Evolutionary conservation across 2,329 filamentous ascomycete genomes (phyloP).

Genomic region (Nothomitra cinnamomea): DNA sequence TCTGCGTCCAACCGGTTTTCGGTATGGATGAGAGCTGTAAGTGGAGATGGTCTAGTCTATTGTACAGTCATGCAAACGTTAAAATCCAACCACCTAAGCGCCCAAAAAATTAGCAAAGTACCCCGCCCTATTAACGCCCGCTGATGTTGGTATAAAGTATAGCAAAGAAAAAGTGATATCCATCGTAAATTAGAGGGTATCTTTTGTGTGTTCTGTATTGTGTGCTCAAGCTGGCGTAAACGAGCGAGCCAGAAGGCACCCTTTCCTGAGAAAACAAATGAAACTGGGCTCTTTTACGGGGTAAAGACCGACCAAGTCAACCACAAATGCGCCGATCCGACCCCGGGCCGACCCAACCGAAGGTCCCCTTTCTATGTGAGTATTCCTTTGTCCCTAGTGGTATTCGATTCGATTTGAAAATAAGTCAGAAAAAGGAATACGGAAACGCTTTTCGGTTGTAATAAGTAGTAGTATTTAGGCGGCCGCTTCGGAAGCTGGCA

Average conservation of each 20-base stretch:
- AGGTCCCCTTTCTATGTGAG: no score
- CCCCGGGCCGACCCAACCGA: no score
- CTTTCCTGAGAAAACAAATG: neutral
- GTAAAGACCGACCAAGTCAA: no score
- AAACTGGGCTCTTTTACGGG: neutral
- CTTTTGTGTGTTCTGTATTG: neutral
- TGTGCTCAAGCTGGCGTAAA: neutral
- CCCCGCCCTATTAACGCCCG: neutral
- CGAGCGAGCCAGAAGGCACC: neutral
- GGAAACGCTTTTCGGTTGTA: no score
- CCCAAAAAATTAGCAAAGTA: neutral
- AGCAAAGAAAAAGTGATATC: no score
- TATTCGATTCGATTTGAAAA: no score
- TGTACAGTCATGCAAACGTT: neutral
- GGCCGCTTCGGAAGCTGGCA: neutral
- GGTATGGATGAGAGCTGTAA: neutral
- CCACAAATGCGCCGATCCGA: no score
- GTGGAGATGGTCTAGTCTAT: constrained; percentile 3
- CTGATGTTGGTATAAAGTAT: no score
- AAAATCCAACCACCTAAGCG: neutral
- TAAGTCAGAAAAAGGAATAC: no score
- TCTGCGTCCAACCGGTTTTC: no score
- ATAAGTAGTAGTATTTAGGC: neutral
- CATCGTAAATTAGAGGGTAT: no score
- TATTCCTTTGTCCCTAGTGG: no score